phyloP scores from a whole-genome alignment of 768 basidiomycete genomes.

The Piloderma croceum region DNA sequence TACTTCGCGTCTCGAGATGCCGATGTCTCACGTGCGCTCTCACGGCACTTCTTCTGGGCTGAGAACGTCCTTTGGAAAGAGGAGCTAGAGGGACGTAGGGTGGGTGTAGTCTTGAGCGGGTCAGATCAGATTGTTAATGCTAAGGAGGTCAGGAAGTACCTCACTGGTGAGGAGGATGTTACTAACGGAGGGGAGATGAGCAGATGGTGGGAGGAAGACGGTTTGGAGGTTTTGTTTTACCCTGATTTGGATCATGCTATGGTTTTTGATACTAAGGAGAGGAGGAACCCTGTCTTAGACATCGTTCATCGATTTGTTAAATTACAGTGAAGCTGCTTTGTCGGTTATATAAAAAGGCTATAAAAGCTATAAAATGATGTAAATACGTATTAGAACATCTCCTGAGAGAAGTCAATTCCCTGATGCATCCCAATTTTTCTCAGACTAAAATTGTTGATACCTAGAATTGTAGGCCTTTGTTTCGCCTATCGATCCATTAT shows the following conservation, averaged over 20 bases:
- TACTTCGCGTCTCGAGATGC: slow-evolving; percentile 62
- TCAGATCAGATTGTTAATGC: slow-evolving; percentile 41
- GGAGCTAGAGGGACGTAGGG: slow-evolving; percentile 34
- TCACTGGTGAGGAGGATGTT: slow-evolving; percentile 32
- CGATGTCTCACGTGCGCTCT: slow-evolving; percentile 54
- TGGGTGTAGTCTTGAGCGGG: slow-evolving; percentile 34
- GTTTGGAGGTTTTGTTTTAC: slow-evolving; percentile 36
- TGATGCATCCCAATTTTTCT: no score
- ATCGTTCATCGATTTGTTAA: slow-evolving; percentile 28
- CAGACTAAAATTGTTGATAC: no score
- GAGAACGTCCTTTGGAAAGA: slow-evolving; percentile 58
- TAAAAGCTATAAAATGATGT: no score
- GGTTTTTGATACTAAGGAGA: slow-evolving; percentile 29
- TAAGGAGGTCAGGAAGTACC: slow-evolving; percentile 31
- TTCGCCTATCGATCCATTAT: no score
- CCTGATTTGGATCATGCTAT: slow-evolving; percentile 36
- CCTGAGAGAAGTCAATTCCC: no score
- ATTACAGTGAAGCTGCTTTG: no score
- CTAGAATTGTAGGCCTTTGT: no score
- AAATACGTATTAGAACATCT: no score
- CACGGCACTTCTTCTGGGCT: slow-evolving; percentile 61
- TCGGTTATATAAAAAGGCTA: no score
- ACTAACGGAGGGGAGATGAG: no score
- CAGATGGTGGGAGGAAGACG: slow-evolving; percentile 26
- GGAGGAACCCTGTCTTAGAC: slow-evolving; percentile 24